Percentiles rank a stretch among this genome's conserved stretches.
phyloP scores from a whole-genome alignment of 768 basidiomycete genomes.

The Imleria badia region DNA sequence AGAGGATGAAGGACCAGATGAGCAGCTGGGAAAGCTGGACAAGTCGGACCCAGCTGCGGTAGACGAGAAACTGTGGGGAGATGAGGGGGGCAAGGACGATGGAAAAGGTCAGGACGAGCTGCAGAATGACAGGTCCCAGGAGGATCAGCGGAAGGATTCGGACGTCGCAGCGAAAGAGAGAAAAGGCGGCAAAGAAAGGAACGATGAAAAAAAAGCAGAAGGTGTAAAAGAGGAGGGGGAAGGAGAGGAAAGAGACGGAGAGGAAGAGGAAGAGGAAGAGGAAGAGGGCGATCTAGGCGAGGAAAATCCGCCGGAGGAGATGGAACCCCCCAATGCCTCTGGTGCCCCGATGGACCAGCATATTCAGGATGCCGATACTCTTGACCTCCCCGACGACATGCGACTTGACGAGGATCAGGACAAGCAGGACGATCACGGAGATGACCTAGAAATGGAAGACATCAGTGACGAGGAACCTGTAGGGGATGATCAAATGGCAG shows the following conservation, averaged over 20 bases:
- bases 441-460: slow-evolving; percentile 36
- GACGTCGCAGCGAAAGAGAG: slow-evolving; percentile 84
- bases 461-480: slow-evolving; percentile 32
- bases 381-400: slow-evolving; percentile 90
- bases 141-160: slow-evolving; percentile 44
- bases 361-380: slow-evolving; percentile 73
- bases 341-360: slow-evolving; percentile 76
- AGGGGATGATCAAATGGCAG: slow-evolving; percentile 30
- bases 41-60: slow-evolving; percentile 77
- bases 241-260: slow-evolving; percentile 29
- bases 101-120: slow-evolving; percentile 48
- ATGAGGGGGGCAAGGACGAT: slow-evolving; percentile 65
- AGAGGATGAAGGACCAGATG: slow-evolving; percentile 65
- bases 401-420: slow-evolving; percentile 47
- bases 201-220: slow-evolving; percentile 35
- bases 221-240: slow-evolving; percentile 28
- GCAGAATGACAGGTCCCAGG: slow-evolving; percentile 58
- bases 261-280: slow-evolving; percentile 29
- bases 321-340: slow-evolving; percentile 46
- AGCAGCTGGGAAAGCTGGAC: slow-evolving; percentile 81
- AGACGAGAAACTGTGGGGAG: slow-evolving; percentile 98
- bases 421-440: slow-evolving; percentile 26
- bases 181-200: slow-evolving; percentile 34
- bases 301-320: slow-evolving; percentile 42
- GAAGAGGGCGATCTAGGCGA: slow-evolving; percentile 12